These are phyloP conservation scores for Mortierella sp. DNA, from an alignment of 371 early-diverging fungal genomes.

Conservation along the genomic window DNA sequence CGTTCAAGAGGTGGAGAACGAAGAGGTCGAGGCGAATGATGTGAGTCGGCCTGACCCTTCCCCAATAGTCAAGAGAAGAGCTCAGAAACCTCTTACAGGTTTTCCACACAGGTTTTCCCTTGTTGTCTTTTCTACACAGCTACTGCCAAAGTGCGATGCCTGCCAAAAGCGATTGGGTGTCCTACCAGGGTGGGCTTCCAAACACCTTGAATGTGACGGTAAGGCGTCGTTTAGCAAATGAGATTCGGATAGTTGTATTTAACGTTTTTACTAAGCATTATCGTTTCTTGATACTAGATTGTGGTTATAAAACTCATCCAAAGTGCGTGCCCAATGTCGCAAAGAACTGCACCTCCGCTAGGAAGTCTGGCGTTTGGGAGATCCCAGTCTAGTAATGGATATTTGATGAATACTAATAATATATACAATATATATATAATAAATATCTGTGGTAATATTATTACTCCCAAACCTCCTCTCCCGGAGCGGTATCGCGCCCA, in stretches of 20 bases:
- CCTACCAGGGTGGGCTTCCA: constrained; percentile 48
- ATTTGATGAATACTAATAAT: neutral
- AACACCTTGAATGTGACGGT: constrained; percentile 54
- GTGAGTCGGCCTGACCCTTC: neutral
- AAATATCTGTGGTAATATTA: neutral
- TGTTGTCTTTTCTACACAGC: constrained; percentile 31
- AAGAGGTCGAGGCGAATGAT: constrained; percentile 2
- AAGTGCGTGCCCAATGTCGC: constrained; percentile 39
- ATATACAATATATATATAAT: neutral
- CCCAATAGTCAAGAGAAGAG: constrained; percentile 22
- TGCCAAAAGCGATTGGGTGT: constrained; percentile 44
- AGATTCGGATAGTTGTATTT: neutral
- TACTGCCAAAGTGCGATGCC: constrained; percentile 51
- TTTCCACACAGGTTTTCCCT: constrained; percentile 52
- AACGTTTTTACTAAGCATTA: neutral
- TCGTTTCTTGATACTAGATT: constrained; percentile 22
- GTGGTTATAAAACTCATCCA: constrained; percentile 44
- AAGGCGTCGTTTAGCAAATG: neutral
- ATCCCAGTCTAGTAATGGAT: constrained; percentile 19
- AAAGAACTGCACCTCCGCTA: constrained; percentile 47
- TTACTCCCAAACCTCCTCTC: constrained; percentile 37
- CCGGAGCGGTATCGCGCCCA: constrained; percentile 23
- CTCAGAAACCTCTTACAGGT: constrained; percentile 23
- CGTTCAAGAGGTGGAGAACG: constrained; percentile 1
- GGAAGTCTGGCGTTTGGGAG: constrained; percentile 51